phyloP scores from a whole-genome alignment of 495 filamentous ascomycete genomes.

The Podospora pseudoanserina region DNA sequence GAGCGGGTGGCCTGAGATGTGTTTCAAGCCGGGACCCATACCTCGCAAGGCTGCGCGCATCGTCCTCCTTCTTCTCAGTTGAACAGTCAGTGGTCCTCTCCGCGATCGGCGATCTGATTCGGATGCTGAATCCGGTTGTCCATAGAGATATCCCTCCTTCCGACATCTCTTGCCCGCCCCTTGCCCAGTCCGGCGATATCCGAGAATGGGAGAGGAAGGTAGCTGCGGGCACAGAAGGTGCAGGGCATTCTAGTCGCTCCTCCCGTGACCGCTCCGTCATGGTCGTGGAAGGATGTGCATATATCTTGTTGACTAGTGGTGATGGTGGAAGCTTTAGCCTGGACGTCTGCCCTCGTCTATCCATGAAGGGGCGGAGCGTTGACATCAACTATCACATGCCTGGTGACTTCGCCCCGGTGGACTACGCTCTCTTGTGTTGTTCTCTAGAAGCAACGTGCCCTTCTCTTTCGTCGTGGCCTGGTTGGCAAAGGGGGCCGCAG shows the following conservation, averaged over 20 bases:
- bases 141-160: neutral
- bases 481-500: neutral
- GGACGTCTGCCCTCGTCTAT: neutral
- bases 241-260: neutral
- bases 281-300: neutral
- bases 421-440: neutral
- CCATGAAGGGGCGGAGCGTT: neutral
- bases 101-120: neutral
- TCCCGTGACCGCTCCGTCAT: neutral
- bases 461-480: neutral
- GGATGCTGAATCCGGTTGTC: neutral
- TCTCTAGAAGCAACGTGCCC: neutral
- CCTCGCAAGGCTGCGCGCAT: neutral
- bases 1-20: neutral
- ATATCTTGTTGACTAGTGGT: neutral
- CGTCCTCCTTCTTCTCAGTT: neutral
- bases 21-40: neutral
- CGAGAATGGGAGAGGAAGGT: neutral
- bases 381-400: neutral
- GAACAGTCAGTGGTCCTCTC: neutral
- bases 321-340: neutral
- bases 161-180: neutral
- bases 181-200: neutral
- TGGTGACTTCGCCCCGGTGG: neutral
- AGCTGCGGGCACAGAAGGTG: neutral